Conservation (phyloP, 345 rosid species). For the Kernera saxatilis region DNA sequence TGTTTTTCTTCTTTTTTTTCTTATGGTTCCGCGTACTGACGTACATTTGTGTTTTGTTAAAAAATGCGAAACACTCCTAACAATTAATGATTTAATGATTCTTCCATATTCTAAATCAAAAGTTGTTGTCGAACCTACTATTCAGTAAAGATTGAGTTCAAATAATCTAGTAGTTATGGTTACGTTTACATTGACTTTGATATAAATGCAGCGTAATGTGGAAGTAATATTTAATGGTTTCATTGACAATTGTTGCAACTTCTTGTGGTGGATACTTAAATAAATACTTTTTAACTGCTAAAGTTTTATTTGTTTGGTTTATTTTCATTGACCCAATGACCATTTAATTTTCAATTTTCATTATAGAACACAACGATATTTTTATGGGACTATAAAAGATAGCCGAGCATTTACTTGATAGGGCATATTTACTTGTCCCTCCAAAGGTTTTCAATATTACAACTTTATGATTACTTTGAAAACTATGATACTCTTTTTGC, state of each 20-base stretch:
- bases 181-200: neutral
- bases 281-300: neutral
- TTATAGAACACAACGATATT: neutral
- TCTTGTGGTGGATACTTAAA: neutral
- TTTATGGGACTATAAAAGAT: neutral
- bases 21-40: no score
- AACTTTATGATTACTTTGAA: neutral
- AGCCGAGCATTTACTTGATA: neutral
- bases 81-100: neutral
- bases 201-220: constrained; percentile 6
- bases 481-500: no score
- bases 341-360: neutral
- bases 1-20: no score
- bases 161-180: neutral
- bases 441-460: neutral
- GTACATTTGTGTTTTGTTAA: no score
- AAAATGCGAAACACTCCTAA: neutral
- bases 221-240: neutral
- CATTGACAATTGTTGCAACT: constrained; percentile 8
- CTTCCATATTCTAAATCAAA: neutral
- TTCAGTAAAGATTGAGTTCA: neutral
- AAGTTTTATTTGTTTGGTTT: neutral
- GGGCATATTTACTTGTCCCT: neutral
- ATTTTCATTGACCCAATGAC: neutral
- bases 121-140: neutral